These are phyloP conservation scores for Clausena lansium DNA, from an alignment of 345 rosid species.

Conservation along the genomic window DNA sequence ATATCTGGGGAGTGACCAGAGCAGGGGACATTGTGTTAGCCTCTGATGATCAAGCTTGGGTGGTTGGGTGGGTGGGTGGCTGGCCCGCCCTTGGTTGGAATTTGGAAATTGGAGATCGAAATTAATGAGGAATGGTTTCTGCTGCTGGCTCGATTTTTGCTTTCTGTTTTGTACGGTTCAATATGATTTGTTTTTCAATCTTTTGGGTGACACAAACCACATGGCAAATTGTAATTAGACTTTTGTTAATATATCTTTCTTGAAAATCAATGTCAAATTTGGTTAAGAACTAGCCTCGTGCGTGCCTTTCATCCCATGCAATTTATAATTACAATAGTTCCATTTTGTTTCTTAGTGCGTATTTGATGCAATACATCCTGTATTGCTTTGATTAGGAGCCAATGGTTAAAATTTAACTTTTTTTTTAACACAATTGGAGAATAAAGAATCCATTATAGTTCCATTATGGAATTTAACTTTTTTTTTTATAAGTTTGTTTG, in stretches of 20 bases:
- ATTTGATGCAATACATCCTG: neutral
- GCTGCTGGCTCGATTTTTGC: neutral
- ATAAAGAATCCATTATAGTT: neutral
- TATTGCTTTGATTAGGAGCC: neutral
- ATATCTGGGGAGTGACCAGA: neutral
- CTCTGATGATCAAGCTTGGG: neutral
- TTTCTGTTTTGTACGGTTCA: slow-evolving; percentile 4
- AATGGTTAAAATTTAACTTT: neutral
- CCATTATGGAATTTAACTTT: no score
- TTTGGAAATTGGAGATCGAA: neutral
- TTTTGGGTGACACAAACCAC: neutral
- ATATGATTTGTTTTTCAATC: neutral
- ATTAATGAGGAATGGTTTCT: neutral
- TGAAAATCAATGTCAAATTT: neutral
- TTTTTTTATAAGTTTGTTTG: no score
- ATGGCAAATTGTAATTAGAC: slow-evolving; percentile 30
- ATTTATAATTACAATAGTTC: no score
- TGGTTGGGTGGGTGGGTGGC: neutral
- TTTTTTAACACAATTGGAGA: neutral
- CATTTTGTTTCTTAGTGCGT: neutral
- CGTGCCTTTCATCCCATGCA: neutral
- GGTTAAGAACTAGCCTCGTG: neutral
- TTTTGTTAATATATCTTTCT: no score
- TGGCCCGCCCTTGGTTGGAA: neutral
- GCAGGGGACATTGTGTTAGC: neutral